These are phyloP conservation scores for Colletotrichum falcatum DNA, from an alignment of 2,329 filamentous ascomycete genomes.

Conservation along the genomic window DNA sequence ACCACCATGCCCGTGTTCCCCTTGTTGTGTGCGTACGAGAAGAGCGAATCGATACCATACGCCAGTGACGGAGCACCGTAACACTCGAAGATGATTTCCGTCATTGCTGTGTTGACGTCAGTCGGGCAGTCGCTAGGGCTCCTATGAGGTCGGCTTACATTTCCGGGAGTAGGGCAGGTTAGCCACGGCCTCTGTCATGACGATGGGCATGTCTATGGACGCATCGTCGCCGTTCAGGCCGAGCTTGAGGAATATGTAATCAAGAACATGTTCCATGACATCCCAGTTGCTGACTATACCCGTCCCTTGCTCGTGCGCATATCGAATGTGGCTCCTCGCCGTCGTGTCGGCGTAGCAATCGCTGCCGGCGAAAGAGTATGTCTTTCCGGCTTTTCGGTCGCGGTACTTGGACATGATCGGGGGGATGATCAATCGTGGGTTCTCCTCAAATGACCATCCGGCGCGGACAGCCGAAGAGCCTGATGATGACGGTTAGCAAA, in stretches of 20 bases:
- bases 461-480: constrained; percentile 91
- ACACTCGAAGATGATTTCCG: constrained; percentile 96
- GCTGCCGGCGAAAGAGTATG: constrained; percentile 89
- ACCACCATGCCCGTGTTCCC: constrained; percentile 89
- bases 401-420: constrained; percentile 96
- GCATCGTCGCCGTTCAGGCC: constrained; percentile 83
- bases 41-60: constrained; percentile 96
- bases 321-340: constrained; percentile 88
- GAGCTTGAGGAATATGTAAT: constrained; percentile 95
- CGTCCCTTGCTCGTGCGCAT: constrained; percentile 89
- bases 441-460: constrained; percentile 92
- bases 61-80: constrained; percentile 91
- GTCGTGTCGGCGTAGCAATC: constrained; percentile 97
- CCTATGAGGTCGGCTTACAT: constrained; percentile 63
- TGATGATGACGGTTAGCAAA: constrained; percentile 51
- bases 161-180: constrained; percentile 90
- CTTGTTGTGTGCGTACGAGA: constrained; percentile 93
- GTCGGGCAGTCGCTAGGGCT: constrained; percentile 43
- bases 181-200: constrained; percentile 96
- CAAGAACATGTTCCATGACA: constrained; percentile 92
- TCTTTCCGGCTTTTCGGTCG: constrained; percentile 92
- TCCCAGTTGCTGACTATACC: constrained; percentile 98
- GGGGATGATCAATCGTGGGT: constrained; percentile 83
- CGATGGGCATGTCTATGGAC: constrained; percentile 83
- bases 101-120: constrained; percentile 77